Evolutionary conservation across 2,329 filamentous ascomycete species (phyloP).

Genomic region (Neofusicoccum parvum): DNA sequence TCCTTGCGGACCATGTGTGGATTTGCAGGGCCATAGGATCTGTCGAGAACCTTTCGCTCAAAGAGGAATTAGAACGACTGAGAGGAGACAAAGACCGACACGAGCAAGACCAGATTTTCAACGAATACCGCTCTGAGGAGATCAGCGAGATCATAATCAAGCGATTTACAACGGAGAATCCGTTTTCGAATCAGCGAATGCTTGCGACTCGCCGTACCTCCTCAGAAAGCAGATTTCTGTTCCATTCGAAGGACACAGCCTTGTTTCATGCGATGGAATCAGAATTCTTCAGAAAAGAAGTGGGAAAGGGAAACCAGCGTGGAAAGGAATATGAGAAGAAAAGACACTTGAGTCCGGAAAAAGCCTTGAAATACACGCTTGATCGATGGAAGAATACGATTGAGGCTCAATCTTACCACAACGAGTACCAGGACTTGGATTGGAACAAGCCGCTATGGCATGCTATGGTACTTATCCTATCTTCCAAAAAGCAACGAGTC

Average conservation of each 20-base stretch:
- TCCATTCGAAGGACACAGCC: conserved; percentile 19
- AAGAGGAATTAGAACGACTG: no score
- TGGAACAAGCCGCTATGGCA: neutral
- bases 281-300: neutral
- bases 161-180: neutral
- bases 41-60: neutral
- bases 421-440: neutral
- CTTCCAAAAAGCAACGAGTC: neutral
- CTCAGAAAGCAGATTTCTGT: conserved; percentile 12
- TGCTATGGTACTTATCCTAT: neutral
- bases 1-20: conserved; percentile 4
- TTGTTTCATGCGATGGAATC: neutral
- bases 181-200: conserved; percentile 12
- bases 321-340: no score
- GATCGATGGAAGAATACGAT: no score
- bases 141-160: neutral
- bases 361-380: no score
- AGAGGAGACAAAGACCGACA: no score
- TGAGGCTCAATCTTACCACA: neutral
- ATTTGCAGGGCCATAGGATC: neutral
- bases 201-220: conserved; percentile 9
- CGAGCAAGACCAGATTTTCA: accelerated
- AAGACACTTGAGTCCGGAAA: no score
- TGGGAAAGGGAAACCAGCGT: neutral
- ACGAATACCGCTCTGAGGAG: neutral